These are phyloP conservation scores for Lasiodiplodia gonubiensis DNA, from an alignment of 2,329 filamentous ascomycete genomes.

Conservation along the genomic window DNA sequence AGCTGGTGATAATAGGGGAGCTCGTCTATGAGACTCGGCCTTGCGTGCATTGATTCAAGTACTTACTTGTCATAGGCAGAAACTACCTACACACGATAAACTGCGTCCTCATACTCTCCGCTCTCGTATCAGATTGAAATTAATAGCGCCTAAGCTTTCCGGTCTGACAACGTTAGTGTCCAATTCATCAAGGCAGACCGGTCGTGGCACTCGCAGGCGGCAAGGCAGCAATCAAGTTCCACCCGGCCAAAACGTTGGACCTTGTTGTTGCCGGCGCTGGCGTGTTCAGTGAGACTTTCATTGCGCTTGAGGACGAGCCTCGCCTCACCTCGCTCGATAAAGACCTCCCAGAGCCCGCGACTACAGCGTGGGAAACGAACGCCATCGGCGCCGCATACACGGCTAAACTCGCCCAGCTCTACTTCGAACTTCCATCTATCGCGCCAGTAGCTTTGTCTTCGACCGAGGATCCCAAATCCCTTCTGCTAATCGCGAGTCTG, in stretches of 20 bases:
- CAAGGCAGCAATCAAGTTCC: constrained; percentile 38
- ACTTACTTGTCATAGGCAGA: no score
- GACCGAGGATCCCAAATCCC: constrained; percentile 29
- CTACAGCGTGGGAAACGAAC: constrained; percentile 35
- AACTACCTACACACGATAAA: no score
- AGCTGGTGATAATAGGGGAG: no score
- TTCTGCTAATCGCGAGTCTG: constrained; percentile 36
- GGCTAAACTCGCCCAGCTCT: constrained; percentile 37
- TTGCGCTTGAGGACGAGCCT: constrained; percentile 33
- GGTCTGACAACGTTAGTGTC: constrained; percentile 29
- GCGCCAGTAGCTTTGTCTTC: neutral
- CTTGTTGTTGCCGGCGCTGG: constrained; percentile 42
- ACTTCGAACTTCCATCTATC: constrained; percentile 33
- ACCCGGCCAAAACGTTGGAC: constrained; percentile 37
- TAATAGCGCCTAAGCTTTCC: neutral
- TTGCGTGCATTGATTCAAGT: no score
- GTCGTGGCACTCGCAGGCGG: constrained; percentile 37
- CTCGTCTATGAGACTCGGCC: no score
- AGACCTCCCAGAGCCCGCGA: constrained; percentile 33
- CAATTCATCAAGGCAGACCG: constrained; percentile 41
- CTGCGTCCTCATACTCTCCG: no score
- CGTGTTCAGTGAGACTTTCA: constrained; percentile 36
- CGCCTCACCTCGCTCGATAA: constrained; percentile 28
- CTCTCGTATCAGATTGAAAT: no score
- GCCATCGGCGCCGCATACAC: constrained; percentile 35